phyloP scores from a whole-genome alignment of 345 rosid species.

The Linum trigynum region DNA sequence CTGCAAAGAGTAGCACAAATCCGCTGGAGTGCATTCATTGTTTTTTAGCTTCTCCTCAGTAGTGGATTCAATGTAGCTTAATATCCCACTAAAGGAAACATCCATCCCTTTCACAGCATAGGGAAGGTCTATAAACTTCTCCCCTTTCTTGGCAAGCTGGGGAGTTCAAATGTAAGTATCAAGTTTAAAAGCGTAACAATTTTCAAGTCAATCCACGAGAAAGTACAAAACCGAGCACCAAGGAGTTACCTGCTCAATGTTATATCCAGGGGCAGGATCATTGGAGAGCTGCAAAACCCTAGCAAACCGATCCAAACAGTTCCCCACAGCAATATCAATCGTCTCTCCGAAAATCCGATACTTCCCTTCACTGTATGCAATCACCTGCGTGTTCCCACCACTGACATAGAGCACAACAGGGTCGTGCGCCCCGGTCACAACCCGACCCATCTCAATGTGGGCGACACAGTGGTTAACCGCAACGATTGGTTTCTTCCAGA shows the following conservation, averaged over 20 bases:
- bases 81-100: slow-evolving; percentile 90
- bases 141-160: slow-evolving; percentile 96
- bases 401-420: slow-evolving; percentile 95
- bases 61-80: slow-evolving; percentile 80
- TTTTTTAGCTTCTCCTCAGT: slow-evolving; percentile 75
- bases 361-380: slow-evolving; percentile 89
- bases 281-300: slow-evolving; percentile 81
- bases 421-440: slow-evolving; percentile 85
- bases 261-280: slow-evolving; percentile 99
- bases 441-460: slow-evolving; percentile 96
- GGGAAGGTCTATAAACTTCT: slow-evolving; percentile 76
- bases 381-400: slow-evolving; percentile 98
- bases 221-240: neutral
- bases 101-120: slow-evolving; percentile 98
- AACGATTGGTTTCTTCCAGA: slow-evolving; percentile 89
- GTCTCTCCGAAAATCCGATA: slow-evolving; percentile 90
- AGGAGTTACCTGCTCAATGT: slow-evolving; percentile 75
- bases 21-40: slow-evolving; percentile 83
- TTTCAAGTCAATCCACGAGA: neutral
- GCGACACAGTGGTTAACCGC: slow-evolving; percentile 96
- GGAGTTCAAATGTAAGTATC: neutral
- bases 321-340: slow-evolving; percentile 96
- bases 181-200: neutral
- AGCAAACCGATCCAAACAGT: slow-evolving; percentile 93
- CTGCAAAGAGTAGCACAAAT: slow-evolving; percentile 91